Conservation (phyloP, 805 yeast species). For the Sugiyamaella lignohabitans region DNA sequence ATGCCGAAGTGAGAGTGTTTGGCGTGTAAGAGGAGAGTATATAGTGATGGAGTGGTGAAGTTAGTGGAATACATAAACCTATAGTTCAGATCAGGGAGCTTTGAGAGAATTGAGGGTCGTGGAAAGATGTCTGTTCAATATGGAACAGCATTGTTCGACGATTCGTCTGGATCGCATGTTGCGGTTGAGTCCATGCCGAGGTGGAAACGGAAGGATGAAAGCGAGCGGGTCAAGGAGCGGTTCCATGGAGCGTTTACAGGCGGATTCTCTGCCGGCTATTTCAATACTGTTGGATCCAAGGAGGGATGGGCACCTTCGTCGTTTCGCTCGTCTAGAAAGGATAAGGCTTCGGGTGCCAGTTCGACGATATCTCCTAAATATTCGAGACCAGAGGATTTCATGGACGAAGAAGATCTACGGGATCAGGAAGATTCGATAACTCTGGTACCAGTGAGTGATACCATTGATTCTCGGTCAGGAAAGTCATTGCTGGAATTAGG, state of each 20-base stretch:
- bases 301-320: constrained; percentile 32
- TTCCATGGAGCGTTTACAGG: constrained; percentile 34
- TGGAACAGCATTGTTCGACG: constrained; percentile 12
- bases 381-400: constrained; percentile 26
- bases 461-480: too few relatives aligned
- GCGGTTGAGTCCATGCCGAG: constrained; percentile 6
- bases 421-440: constrained; percentile 19
- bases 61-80: too few relatives aligned
- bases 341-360: constrained; percentile 4
- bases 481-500: neutral
- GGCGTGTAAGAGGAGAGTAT: too few relatives aligned
- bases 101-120: too few relatives aligned
- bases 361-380: neutral
- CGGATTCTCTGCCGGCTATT: constrained; percentile 33
- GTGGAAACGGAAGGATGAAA: constrained; percentile 11
- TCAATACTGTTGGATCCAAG: constrained; percentile 31
- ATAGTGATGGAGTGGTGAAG: too few relatives aligned
- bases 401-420: constrained; percentile 32
- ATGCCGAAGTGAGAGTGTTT: too few relatives aligned
- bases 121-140: constrained; percentile 11
- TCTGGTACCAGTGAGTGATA: constrained; percentile 11
- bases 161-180: neutral
- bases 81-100: too few relatives aligned
- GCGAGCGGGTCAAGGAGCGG: constrained; percentile 13
- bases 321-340: constrained; percentile 21